These are phyloP conservation scores for Salvia hispanica DNA, from an alignment of 257 asterid species.

Conservation along the genomic window DNA sequence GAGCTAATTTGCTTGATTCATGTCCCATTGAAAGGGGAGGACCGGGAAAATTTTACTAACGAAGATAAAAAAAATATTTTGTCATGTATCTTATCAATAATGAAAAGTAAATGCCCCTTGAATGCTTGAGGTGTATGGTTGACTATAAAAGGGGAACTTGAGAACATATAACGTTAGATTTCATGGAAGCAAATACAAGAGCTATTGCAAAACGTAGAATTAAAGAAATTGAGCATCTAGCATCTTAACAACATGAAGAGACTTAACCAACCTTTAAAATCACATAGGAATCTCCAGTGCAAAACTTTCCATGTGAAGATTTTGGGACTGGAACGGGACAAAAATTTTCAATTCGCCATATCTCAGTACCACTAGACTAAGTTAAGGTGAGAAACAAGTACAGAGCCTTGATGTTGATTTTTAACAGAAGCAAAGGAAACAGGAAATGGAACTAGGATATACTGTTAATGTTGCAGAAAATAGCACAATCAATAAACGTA, in stretches of 20 bases:
- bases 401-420: conserved; percentile 26
- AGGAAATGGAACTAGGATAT: conserved; percentile 23
- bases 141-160: not conserved
- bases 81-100: no score
- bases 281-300: conserved; percentile 82
- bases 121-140: conserved; percentile 2
- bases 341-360: conserved; percentile 90
- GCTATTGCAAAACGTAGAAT: not conserved
- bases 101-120: no score
- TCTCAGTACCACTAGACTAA: conserved; percentile 73
- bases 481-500: conserved; percentile 13
- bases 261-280: conserved; percentile 63
- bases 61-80: no score
- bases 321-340: conserved; percentile 66
- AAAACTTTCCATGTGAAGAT: conserved; percentile 80
- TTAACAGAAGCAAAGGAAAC: conserved; percentile 10
- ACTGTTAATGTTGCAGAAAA: conserved; percentile 8
- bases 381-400: conserved; percentile 59
- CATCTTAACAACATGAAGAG: conserved; percentile 18
- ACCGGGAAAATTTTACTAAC: no score
- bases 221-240: not conserved
- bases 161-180: not conserved
- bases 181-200: conserved; percentile 5
- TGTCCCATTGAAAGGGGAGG: no score
- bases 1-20: no score